Evolutionary conservation across 2,329 filamentous ascomycete genomes (phyloP).

Genomic region (Zasmidium citrigriseum): DNA sequence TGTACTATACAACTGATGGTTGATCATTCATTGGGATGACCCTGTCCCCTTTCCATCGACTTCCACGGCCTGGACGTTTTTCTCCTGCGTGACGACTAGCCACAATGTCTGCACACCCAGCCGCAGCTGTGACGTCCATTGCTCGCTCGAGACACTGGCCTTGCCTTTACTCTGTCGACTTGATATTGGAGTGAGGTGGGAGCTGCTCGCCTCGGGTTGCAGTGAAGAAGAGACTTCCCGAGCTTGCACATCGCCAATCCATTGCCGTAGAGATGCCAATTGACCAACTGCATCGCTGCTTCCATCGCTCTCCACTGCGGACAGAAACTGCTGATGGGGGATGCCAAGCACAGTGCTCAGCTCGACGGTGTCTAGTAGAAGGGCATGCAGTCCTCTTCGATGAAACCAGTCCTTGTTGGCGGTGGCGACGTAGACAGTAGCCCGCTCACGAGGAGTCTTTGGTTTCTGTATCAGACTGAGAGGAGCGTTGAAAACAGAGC

Average conservation of each 20-base stretch:
- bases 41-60: background rate
- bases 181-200: background rate
- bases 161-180: background rate
- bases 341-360: conserved; percentile 9
- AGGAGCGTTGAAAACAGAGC: conserved; percentile 14
- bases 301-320: background rate
- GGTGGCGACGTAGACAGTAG: conserved; percentile 19
- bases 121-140: conserved; percentile 10
- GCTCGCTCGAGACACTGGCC: conserved; percentile 6
- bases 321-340: conserved; percentile 6
- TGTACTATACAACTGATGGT: background rate
- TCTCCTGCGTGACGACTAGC: conserved; percentile 13
- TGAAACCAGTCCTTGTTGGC: conserved; percentile 25
- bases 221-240: background rate
- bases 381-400: conserved; percentile 15
- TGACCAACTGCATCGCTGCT: conserved; percentile 7
- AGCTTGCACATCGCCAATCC: conserved; percentile 12
- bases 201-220: background rate
- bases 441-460: conserved; percentile 21
- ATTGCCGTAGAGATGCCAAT: conserved; percentile 7
- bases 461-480: conserved; percentile 15
- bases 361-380: conserved; percentile 17
- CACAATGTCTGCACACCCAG: conserved; percentile 15
- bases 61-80: background rate
- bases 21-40: background rate